phyloP scores from a whole-genome alignment of 2,329 filamentous ascomycete genomes.

The Venturiaceae sp. region DNA sequence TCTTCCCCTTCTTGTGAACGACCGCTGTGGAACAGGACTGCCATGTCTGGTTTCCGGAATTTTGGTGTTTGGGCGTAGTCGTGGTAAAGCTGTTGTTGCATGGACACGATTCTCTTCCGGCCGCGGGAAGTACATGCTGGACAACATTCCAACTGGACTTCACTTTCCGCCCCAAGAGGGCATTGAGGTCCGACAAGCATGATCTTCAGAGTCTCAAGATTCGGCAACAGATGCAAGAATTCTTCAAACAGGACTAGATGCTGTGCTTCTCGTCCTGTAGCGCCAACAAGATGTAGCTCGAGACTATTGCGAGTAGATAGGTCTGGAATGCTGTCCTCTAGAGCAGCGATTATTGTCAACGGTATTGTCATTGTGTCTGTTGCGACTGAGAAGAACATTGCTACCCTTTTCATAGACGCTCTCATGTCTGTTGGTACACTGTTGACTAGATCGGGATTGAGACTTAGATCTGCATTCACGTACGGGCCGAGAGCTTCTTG shows the following conservation, averaged over 20 bases:
- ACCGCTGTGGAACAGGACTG: background rate
- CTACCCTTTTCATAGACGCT: no score
- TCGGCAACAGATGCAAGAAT: background rate
- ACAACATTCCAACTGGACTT: background rate
- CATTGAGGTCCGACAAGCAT: background rate
- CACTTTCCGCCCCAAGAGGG: background rate
- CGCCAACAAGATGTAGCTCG: background rate
- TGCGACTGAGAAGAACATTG: no score
- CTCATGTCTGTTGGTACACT: no score
- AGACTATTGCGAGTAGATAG: background rate
- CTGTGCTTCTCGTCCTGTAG: background rate
- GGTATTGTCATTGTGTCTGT: background rate
- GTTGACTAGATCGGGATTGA: no score
- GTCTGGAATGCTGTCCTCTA: background rate
- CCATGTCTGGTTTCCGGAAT: background rate
- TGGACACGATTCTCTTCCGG: background rate
- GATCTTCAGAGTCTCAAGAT: background rate
- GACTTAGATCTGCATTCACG: no score
- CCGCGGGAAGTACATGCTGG: background rate
- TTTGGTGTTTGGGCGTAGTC: background rate
- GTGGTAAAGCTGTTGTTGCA: background rate
- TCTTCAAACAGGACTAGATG: background rate
- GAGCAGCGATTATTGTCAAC: background rate
- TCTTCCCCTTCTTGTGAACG: background rate
- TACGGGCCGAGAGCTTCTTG: no score